A percentile compares a stretch with the other conserved stretches of the same genome.
Evolutionary conservation across 768 basidiomycete species (phyloP).

Genomic region (Brasilioporus rufonigricans): DNA sequence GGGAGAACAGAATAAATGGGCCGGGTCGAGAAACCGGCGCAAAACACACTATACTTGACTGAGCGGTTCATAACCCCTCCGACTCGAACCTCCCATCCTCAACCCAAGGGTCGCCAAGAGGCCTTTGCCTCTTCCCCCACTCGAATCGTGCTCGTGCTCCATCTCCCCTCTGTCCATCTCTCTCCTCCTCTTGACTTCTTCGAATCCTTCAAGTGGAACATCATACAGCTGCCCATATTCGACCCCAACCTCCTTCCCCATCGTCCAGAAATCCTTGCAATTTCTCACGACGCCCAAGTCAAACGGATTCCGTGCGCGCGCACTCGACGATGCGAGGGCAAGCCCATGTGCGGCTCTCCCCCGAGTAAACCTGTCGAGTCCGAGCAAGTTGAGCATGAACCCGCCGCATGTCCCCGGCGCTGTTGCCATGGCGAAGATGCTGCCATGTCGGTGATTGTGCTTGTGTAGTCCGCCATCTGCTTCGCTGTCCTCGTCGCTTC

Average conservation of each 20-base stretch:
- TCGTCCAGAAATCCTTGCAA: constrained; percentile 94
- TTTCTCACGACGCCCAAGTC: constrained; percentile 76
- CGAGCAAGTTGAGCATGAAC: constrained; percentile 89
- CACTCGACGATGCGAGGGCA: constrained; percentile 50
- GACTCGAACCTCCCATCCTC: constrained; percentile 36
- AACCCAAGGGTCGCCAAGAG: constrained; percentile 34
- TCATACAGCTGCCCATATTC: constrained; percentile 90
- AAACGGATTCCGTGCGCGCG: constrained; percentile 86
- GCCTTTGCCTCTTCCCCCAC: constrained; percentile 38
- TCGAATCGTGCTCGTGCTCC: constrained; percentile 47
- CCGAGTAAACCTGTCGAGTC: constrained; percentile 91
- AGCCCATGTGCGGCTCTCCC: constrained; percentile 89
- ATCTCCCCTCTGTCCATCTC: constrained; percentile 44
- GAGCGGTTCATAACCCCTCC: constrained; percentile 36
- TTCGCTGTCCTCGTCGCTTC: constrained; percentile 44
- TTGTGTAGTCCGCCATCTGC: constrained; percentile 33
- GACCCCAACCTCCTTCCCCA: constrained; percentile 80
- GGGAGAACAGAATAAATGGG: background rate
- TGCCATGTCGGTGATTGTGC: constrained; percentile 46
- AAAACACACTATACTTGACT: constrained; percentile 23
- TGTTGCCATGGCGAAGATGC: constrained; percentile 33
- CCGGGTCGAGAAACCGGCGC: background rate
- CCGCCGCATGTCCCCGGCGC: constrained; percentile 36
- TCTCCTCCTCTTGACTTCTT: constrained; percentile 63
- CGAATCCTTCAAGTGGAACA: constrained; percentile 82